Percentiles rank a stretch among this genome's conserved stretches.
phyloP scores from a whole-genome alignment of 2,329 filamentous ascomycete species.

The Apiospora kogelbergensis region DNA sequence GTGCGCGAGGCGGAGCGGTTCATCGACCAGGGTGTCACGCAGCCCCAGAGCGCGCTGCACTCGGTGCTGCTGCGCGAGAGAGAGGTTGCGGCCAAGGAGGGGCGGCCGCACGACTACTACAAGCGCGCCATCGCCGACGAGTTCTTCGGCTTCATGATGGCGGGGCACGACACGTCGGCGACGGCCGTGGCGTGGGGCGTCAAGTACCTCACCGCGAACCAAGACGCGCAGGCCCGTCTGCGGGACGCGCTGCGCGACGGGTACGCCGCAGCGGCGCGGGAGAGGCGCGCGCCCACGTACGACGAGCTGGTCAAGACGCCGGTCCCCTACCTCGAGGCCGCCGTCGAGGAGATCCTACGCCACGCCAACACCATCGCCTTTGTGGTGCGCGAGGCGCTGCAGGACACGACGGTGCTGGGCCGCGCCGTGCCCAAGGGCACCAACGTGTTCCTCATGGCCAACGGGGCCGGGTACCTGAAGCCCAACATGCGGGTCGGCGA shows the following conservation, averaged over 20 bases:
- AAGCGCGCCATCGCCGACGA: conserved; percentile 7
- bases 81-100: conserved; percentile 25
- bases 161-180: conserved; percentile 11
- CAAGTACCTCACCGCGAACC: conserved; percentile 4
- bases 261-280: conserved; percentile 16
- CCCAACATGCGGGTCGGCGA: conserved; percentile 16
- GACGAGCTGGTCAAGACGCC: conserved; percentile 23
- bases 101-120: neutral
- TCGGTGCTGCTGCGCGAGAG: conserved; percentile 33
- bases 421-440: conserved; percentile 28
- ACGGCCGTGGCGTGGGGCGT: conserved; percentile 4
- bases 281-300: conserved; percentile 22
- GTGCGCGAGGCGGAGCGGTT: conserved; percentile 9
- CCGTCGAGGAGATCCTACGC: conserved; percentile 33
- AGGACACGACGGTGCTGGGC: conserved; percentile 29
- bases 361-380: conserved; percentile 22
- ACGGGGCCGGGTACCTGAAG: conserved; percentile 18
- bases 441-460: conserved; percentile 20
- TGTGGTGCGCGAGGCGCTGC: conserved; percentile 24
- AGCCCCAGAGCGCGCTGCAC: conserved; percentile 31
- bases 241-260: conserved; percentile 21
- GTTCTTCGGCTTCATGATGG: conserved; percentile 9
- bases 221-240: no score
- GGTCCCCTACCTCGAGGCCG: conserved; percentile 32
- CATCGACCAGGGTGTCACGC: conserved; percentile 19